Percentiles rank a stretch among this genome's conserved stretches.
phyloP scores from a whole-genome alignment of 176 grass and related monocot species.

The Olyra latifolia region DNA sequence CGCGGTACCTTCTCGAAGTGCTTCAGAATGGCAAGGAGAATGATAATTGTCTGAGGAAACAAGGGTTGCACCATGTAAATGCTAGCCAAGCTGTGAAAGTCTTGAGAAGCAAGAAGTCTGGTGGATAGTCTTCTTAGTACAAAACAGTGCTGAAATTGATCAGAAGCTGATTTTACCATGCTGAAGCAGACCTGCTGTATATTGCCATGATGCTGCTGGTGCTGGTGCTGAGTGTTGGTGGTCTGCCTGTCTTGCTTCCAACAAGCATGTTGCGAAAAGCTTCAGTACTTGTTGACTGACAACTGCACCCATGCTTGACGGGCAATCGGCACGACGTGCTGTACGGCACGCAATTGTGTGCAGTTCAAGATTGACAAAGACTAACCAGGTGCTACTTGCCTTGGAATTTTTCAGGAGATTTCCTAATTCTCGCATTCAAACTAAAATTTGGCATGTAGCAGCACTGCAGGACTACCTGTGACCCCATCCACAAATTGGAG shows the following conservation, averaged over 20 bases:
- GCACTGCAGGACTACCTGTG: background rate
- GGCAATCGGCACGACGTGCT: background rate
- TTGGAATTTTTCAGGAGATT: background rate
- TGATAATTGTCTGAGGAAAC: conserved; percentile 33
- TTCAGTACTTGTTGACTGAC: background rate
- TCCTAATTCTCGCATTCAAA: background rate
- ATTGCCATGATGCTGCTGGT: background rate
- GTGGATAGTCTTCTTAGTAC: conserved; percentile 4
- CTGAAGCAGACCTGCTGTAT: background rate
- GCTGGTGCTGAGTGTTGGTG: background rate
- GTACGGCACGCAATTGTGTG: background rate
- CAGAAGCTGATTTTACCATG: background rate
- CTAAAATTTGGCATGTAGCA: background rate
- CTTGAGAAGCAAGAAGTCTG: conserved; percentile 49
- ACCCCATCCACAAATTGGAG: background rate
- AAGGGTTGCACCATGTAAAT: conserved; percentile 67
- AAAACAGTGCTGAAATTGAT: background rate
- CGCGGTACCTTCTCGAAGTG: conserved; percentile 50
- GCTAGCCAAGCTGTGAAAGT: conserved; percentile 60
- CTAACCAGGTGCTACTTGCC: background rate
- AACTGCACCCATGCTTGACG: background rate
- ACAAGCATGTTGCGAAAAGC: conserved; percentile 5
- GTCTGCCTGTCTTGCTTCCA: background rate
- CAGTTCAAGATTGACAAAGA: background rate
- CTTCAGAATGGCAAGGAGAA: conserved; percentile 37